Percentiles rank a stretch among this genome's conserved stretches.
Evolutionary conservation across 495 filamentous ascomycete genomes (phyloP).

Genomic region (Penicillium macrosclerotiorum): DNA sequence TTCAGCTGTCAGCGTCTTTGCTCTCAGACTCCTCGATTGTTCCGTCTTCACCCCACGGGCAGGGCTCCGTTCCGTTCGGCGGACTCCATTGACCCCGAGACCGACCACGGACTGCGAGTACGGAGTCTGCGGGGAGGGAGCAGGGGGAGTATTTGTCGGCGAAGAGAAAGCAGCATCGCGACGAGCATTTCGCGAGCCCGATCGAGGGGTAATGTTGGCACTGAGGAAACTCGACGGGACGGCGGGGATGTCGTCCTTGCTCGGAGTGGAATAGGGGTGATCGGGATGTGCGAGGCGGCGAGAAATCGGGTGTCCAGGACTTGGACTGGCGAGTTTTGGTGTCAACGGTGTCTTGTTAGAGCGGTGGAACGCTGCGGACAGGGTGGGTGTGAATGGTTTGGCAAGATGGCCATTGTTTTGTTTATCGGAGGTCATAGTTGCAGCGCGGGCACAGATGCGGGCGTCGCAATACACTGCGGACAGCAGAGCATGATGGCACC

Average conservation of each 20-base stretch:
- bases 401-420: conserved; percentile 43
- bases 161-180: conserved; percentile 63
- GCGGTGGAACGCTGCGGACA: conserved; percentile 46
- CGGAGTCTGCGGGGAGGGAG: conserved; percentile 33
- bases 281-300: conserved; percentile 39
- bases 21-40: conserved; percentile 29
- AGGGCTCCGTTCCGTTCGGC: conserved; percentile 40
- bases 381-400: conserved; percentile 51
- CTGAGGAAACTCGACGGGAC: conserved; percentile 56
- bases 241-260: conserved; percentile 38
- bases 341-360: conserved; percentile 45
- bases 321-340: conserved; percentile 48
- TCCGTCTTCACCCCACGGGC: conserved; percentile 35
- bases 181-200: conserved; percentile 61
- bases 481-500: conserved; percentile 41
- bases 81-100: conserved; percentile 24
- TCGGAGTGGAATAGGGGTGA: conserved; percentile 28
- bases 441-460: conserved; percentile 34
- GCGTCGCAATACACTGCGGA: conserved; percentile 38
- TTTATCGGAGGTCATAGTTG: conserved; percentile 55
- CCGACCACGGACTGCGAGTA: conserved; percentile 31
- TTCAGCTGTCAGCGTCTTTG: conserved; percentile 38
- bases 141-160: conserved; percentile 53
- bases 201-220: conserved; percentile 71
- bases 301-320: conserved; percentile 27